Percentiles rank a stretch among this genome's conserved stretches.
These are phyloP conservation scores for Sphenostylis stenocarpa DNA, from an alignment of 306 rosid species.

Conservation along the genomic window DNA sequence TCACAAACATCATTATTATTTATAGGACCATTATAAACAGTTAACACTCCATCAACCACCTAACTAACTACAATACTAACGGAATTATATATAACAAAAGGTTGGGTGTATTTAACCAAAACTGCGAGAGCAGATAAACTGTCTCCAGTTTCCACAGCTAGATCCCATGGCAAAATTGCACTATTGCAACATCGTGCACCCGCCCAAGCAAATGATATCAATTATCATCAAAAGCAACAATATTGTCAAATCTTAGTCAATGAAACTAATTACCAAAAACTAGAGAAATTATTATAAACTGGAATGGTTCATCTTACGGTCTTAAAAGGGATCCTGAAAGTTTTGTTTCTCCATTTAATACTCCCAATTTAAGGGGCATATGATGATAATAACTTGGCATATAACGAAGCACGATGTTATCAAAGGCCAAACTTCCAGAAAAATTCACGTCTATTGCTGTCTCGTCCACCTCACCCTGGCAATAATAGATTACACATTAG, in stretches of 20 bases:
- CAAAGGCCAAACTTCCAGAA: slow-evolving; percentile 83
- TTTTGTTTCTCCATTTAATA: slow-evolving; percentile 82
- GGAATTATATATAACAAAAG: neutral
- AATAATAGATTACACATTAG: slow-evolving; percentile 30
- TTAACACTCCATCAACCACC: too few relatives aligned
- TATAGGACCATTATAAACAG: too few relatives aligned
- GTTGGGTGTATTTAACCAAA: neutral
- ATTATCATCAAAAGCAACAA: neutral
- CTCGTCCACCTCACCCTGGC: slow-evolving; percentile 91
- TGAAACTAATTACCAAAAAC: neutral
- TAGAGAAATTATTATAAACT: slow-evolving; percentile 9
- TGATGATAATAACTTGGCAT: slow-evolving; percentile 66
- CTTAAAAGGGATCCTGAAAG: slow-evolving; percentile 84
- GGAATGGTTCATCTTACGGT: slow-evolving; percentile 67
- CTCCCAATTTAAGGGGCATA: slow-evolving; percentile 73
- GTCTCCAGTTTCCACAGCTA: neutral
- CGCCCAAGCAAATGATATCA: neutral
- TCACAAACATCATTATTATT: too few relatives aligned
- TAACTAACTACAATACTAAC: too few relatives aligned
- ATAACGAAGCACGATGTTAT: slow-evolving; percentile 79
- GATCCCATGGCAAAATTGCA: neutral
- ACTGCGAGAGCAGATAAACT: neutral
- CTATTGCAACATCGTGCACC: slow-evolving; percentile 1
- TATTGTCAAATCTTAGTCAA: slow-evolving; percentile 9
- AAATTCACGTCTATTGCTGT: slow-evolving; percentile 85